These are phyloP conservation scores for Priceomyces haplophilus DNA, from an alignment of 805 yeast species.

Conservation along the genomic window DNA sequence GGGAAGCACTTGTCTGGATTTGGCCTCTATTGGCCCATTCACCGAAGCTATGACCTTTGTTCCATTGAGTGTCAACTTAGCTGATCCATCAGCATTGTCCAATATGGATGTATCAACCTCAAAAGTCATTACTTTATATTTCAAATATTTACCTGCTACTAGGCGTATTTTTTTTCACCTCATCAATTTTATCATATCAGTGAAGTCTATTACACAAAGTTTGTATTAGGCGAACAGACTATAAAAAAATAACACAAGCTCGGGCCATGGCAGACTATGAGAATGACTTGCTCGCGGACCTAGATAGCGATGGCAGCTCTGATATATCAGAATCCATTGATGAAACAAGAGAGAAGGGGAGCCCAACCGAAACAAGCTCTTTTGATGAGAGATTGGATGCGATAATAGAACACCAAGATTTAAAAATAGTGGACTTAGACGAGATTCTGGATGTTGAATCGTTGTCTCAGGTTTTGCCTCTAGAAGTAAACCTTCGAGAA, in stretches of 20 bases:
- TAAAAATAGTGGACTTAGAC: conserved; percentile 19
- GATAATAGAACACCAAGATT: conserved; percentile 12
- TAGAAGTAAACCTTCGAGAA: conserved; percentile 21
- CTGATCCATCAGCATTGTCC: conserved; percentile 77
- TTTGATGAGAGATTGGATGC: conserved; percentile 14
- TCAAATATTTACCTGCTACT: neutral
- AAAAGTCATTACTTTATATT: conserved; percentile 11
- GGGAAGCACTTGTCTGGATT: conserved; percentile 79
- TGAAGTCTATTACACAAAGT: conserved; percentile 4
- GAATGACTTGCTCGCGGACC: conserved; percentile 40
- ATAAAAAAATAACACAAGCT: neutral
- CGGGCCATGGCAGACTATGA: conserved; percentile 32
- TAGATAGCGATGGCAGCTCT: conserved; percentile 25
- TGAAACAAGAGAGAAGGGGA: conserved; percentile 4
- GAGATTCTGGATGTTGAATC: conserved; percentile 16
- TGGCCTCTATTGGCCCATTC: conserved; percentile 88
- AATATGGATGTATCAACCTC: conserved; percentile 32
- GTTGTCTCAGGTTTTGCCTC: conserved; percentile 21
- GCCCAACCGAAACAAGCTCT: conserved; percentile 5
- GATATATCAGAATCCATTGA: conserved; percentile 9
- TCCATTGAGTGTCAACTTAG: conserved; percentile 48
- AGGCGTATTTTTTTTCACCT: conserved; percentile 5
- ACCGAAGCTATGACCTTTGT: conserved; percentile 71
- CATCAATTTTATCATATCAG: conserved; percentile 3
- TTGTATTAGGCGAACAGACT: neutral